Percentiles rank a stretch among this genome's conserved stretches.
Conservation (phyloP, 371 early-diverging fungal species). For the Haplosporangium sp. region DNA sequence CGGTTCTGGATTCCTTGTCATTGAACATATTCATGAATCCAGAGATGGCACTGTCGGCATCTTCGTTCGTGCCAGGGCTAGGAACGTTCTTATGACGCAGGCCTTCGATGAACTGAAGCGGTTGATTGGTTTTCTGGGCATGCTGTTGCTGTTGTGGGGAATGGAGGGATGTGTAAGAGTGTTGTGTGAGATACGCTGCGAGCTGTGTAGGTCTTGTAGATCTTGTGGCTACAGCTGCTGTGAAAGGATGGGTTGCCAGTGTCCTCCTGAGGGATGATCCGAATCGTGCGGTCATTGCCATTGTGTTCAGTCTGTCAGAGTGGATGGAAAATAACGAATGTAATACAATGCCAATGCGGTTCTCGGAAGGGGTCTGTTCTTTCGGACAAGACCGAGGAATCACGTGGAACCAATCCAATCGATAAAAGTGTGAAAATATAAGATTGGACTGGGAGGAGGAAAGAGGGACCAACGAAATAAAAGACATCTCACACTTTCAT, state of each 20-base stretch:
- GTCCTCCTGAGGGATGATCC: slow-evolving; percentile 15
- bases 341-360: too few species aligned
- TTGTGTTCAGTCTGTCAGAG: too few species aligned
- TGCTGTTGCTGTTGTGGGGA: slow-evolving; percentile 3
- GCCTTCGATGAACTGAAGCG: slow-evolving; percentile 9
- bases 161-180: not conserved
- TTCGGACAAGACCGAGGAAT: too few species aligned
- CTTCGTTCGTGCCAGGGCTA: slow-evolving; percentile 35
- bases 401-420: too few species aligned
- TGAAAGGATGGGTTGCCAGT: slow-evolving; percentile 3
- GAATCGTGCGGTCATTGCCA: slow-evolving; percentile 6
- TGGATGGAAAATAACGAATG: too few species aligned
- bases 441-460: too few species aligned
- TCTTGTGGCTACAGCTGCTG: not conserved
- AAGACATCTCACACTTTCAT: too few species aligned
- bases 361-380: too few species aligned
- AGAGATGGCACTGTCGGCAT: slow-evolving; percentile 52
- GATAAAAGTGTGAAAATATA: too few species aligned
- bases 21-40: slow-evolving; percentile 56
- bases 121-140: too few species aligned
- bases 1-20: slow-evolving; percentile 42
- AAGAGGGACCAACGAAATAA: too few species aligned
- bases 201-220: not conserved
- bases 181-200: not conserved
- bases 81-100: slow-evolving; percentile 48